Percentiles rank a stretch among this genome's conserved stretches.
phyloP scores from a whole-genome alignment of 129 eudicot species.

The Heracleum sosnowskyi region DNA sequence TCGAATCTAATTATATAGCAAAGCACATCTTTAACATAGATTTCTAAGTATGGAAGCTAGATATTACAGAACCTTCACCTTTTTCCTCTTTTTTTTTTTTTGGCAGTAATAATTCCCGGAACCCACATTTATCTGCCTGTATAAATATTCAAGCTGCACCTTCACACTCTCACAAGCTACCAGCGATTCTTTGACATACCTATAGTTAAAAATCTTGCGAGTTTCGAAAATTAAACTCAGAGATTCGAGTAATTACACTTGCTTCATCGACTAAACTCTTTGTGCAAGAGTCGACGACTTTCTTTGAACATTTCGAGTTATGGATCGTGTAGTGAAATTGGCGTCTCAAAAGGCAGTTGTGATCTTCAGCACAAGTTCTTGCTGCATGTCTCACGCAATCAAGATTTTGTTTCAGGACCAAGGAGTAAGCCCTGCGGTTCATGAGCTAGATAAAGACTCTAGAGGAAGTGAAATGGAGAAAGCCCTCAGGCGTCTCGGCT shows the following conservation, averaged over 20 bases:
- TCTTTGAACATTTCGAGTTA: background rate
- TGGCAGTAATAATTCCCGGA: background rate
- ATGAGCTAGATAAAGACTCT: constrained; percentile 32
- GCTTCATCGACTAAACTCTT: background rate
- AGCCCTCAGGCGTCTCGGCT: constrained; percentile 30
- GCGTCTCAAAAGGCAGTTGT: constrained; percentile 41
- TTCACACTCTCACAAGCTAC: background rate
- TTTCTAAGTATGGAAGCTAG: background rate
- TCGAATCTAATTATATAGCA: background rate
- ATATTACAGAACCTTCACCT: background rate
- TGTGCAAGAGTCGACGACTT: no score
- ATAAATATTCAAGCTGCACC: background rate
- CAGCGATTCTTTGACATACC: background rate
- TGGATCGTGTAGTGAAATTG: constrained; percentile 29
- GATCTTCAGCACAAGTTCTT: constrained; percentile 46
- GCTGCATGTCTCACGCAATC: constrained; percentile 51
- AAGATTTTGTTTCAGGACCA: constrained; percentile 26
- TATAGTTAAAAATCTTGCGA: no score
- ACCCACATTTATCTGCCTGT: no score
- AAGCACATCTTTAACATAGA: background rate
- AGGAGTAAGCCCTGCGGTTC: constrained; percentile 30
- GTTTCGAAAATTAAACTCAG: background rate
- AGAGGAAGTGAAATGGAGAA: constrained; percentile 28
- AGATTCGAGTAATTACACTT: background rate
- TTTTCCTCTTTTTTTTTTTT: background rate